These are phyloP conservation scores for Irpex sp. DNA, from an alignment of 1,284 basidiomycete species.

Conservation along the genomic window DNA sequence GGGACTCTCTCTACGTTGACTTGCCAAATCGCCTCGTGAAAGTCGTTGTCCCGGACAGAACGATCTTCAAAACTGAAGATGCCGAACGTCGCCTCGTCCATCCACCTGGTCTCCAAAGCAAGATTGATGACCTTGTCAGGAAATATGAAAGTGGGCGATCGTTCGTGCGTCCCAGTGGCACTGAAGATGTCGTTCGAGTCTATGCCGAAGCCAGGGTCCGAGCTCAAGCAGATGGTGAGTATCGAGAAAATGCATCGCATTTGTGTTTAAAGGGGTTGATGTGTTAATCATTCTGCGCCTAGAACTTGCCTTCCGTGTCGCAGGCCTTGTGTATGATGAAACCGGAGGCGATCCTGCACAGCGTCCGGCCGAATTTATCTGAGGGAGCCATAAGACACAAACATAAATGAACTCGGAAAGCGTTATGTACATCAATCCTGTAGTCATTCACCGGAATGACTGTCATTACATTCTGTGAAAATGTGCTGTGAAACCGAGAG, in stretches of 20 bases:
- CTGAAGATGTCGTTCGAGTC: constrained; percentile 96
- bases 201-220: constrained; percentile 88
- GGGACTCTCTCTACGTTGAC: constrained; percentile 93
- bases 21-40: constrained; percentile 97
- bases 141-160: constrained; percentile 83
- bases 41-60: constrained; percentile 83
- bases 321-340: constrained; percentile 78
- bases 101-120: constrained; percentile 79
- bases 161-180: constrained; percentile 96
- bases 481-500: too few species aligned
- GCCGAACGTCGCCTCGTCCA: constrained; percentile 86
- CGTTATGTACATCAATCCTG: not conserved
- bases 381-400: constrained; percentile 5
- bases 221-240: constrained; percentile 78
- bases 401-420: constrained; percentile 1
- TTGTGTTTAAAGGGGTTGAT: not conserved
- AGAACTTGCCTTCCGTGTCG: constrained; percentile 82
- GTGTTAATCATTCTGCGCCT: not conserved
- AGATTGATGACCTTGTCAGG: constrained; percentile 80
- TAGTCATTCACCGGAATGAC: too few species aligned
- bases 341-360: constrained; percentile 63
- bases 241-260: not conserved
- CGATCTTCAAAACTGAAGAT: constrained; percentile 86
- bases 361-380: constrained; percentile 68
- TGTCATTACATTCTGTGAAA: too few species aligned